Conservation (phyloP, 345 rosid genomes). For the Sonneratia caseolaris region DNA sequence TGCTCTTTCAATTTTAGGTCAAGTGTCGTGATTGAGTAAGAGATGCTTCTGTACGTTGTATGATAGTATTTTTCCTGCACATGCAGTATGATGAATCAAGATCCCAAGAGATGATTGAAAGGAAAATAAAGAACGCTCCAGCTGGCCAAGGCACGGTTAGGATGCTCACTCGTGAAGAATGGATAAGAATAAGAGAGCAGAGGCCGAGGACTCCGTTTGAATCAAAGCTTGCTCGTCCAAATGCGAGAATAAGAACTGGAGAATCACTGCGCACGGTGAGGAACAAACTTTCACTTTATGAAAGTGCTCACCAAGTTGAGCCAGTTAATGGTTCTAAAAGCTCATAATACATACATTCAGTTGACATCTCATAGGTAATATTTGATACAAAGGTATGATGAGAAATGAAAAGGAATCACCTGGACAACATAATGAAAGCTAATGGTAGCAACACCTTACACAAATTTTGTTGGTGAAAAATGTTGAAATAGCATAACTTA, state of each 20-base stretch:
- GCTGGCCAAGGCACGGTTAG: constrained; percentile 69
- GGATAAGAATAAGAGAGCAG: constrained; percentile 75
- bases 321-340: neutral
- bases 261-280: constrained; percentile 58
- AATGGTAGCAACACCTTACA: too few relatives aligned
- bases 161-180: constrained; percentile 78
- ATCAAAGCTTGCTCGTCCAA: constrained; percentile 87
- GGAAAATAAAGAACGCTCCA: constrained; percentile 75
- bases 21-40: neutral
- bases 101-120: constrained; percentile 83
- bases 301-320: neutral
- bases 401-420: too few relatives aligned
- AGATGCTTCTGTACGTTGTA: neutral
- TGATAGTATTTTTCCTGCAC: neutral
- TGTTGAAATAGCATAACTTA: too few relatives aligned
- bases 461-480: too few relatives aligned
- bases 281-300: neutral
- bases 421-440: too few relatives aligned
- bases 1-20: neutral
- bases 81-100: constrained; percentile 63
- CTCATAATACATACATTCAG: neutral
- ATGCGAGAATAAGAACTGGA: constrained; percentile 74
- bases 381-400: too few relatives aligned
- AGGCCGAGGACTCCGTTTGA: constrained; percentile 96
- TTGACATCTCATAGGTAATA: too few relatives aligned